phyloP scores from a whole-genome alignment of 768 basidiomycete genomes.

The Mycena chlorophos region DNA sequence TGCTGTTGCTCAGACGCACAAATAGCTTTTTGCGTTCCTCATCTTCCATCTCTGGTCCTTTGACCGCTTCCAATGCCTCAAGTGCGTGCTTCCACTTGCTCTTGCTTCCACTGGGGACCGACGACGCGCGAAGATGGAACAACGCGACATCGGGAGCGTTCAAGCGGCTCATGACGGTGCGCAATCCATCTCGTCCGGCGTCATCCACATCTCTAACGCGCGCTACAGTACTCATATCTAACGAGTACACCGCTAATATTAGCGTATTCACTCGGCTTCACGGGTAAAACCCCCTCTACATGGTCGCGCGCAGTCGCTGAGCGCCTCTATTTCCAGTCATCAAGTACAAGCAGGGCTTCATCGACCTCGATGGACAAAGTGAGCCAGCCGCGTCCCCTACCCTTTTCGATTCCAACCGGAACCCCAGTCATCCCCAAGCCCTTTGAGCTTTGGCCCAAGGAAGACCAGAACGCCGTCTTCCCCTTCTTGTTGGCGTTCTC shows the following conservation, averaged over 20 bases:
- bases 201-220: not conserved
- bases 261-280: slow-evolving; percentile 60
- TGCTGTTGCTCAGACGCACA: not conserved
- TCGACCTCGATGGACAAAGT: slow-evolving; percentile 47
- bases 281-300: slow-evolving; percentile 18
- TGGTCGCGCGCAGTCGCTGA: not conserved
- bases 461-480: slow-evolving; percentile 51
- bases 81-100: slow-evolving; percentile 37
- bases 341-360: slow-evolving; percentile 72
- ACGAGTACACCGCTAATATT: slow-evolving; percentile 60
- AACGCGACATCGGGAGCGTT: slow-evolving; percentile 71
- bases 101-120: not conserved
- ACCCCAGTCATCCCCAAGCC: slow-evolving; percentile 65
- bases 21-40: slow-evolving; percentile 61
- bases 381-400: slow-evolving; percentile 27
- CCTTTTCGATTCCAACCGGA: slow-evolving; percentile 2
- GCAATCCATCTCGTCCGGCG: slow-evolving; percentile 20
- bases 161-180: slow-evolving; percentile 83
- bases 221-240: slow-evolving; percentile 69
- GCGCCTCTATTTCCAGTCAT: slow-evolving; percentile 40
- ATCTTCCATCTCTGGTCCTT: slow-evolving; percentile 79
- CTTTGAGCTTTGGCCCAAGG: slow-evolving; percentile 52
- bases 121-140: slow-evolving; percentile 56
- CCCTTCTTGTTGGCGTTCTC: slow-evolving; percentile 68
- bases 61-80: slow-evolving; percentile 74